phyloP scores from a whole-genome alignment of 495 filamentous ascomycete species.

The Annulohypoxylon nitens region DNA sequence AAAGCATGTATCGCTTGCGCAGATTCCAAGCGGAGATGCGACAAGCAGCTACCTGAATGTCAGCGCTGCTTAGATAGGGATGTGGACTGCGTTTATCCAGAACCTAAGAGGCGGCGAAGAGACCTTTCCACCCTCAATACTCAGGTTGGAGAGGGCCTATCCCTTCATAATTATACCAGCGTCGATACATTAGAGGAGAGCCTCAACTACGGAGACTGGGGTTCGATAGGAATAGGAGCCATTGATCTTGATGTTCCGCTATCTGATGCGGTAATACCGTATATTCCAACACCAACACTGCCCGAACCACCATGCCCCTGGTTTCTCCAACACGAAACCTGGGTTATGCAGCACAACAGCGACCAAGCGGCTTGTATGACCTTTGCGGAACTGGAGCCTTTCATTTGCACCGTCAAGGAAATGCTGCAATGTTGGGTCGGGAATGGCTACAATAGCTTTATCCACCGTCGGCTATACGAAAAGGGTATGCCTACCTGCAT shows the following conservation, averaged over 20 bases:
- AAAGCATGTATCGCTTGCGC: constrained; percentile 26
- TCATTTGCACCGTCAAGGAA: not conserved
- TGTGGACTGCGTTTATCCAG: constrained; percentile 19
- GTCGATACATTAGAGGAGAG: not conserved
- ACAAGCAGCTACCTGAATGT: constrained; percentile 26
- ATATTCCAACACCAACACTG: constrained; percentile 7
- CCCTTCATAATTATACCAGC: not conserved
- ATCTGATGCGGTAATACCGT: not conserved
- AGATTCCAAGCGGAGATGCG: constrained; percentile 23
- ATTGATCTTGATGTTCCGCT: constrained; percentile 1
- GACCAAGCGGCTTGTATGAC: not conserved
- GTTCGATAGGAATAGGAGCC: not conserved
- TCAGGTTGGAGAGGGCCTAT: not conserved
- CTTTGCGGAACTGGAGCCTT: constrained; percentile 3
- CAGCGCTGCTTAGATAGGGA: constrained; percentile 26
- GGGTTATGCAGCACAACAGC: not conserved
- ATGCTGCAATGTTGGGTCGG: constrained; percentile 3
- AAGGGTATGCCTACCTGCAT: constrained; percentile 10
- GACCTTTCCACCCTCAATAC: not conserved
- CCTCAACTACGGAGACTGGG: not conserved
- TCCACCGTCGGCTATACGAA: constrained; percentile 5
- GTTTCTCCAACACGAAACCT: constrained; percentile 14
- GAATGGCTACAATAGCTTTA: constrained; percentile 5
- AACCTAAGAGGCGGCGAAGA: constrained; percentile 23
- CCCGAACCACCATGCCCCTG: not conserved